Evolutionary conservation across 2,329 filamentous ascomycete genomes (phyloP), one percentile per base, ranked within the genome.

Genomic region (Aspergillus sp.): DNA sequence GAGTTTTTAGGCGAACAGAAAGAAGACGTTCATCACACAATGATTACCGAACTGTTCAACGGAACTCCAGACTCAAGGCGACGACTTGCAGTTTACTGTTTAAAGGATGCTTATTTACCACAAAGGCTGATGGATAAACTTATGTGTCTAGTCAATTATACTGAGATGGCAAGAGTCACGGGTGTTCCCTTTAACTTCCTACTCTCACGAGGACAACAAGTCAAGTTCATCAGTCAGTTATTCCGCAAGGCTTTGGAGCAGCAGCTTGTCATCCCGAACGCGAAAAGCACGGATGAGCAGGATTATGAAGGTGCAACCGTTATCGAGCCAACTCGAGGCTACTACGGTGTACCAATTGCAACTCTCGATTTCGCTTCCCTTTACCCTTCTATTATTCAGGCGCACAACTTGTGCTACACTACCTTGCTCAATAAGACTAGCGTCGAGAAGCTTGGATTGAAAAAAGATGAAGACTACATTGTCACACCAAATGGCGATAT

Each of bases 111-210:
- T 0, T 98, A 95, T 59, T 76, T 98, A 4, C 93, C 93, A 1
- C 90, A 97, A 61, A 76, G 94, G 47, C 69, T 98, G 40, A 90
- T 98, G 83, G 93, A 98, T 62, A 98, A 98, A 67, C 76, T 98
- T 27, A 97, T 95, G 62, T 97, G 93, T 68, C 75, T 98, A n/a
- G 87, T 95, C 69, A 98, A 98, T 65, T 97, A 97, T 61, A 97
- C 93, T 0, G 93, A 98, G 70, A 98, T 98, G 93, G 91, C 93
- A 45, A 93, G 93, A 81, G 93, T 98, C 69, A 98, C 94, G 27
- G 93, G 93, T 57, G 91, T 98, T 5, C 93, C 93, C 0, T 98
- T 98, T 75, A 97, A 95, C 62, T 95, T 86, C 61, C 77, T 98
- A 36, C 78, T 98, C 2, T 83, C 93, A 26, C 83, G 90, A 61